These are phyloP conservation scores for Leptographium flavum DNA, from an alignment of 2,329 filamentous ascomycete species.

Conservation along the genomic window DNA sequence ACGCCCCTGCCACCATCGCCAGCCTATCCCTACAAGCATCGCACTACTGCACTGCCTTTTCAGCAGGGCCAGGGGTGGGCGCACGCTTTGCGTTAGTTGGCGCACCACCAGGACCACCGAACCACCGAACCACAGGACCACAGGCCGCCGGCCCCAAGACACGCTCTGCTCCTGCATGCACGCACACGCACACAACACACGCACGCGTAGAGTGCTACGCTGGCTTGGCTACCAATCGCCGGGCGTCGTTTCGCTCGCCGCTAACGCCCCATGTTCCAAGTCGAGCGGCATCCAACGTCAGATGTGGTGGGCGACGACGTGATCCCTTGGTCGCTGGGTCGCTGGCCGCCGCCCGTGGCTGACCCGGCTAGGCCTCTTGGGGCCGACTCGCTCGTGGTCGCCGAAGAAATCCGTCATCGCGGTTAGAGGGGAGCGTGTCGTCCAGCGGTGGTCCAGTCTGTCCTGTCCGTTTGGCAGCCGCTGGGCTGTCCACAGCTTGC, in stretches of 20 bases:
- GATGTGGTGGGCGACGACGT: neutral
- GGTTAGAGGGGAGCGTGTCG: no score
- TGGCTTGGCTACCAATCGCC: conserved; percentile 5
- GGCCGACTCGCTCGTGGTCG: neutral
- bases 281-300: neutral
- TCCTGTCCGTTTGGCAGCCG: no score
- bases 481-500: no score
- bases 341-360: neutral
- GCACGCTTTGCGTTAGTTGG: conserved; percentile 1
- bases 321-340: no score
- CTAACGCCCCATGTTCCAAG: neutral
- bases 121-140: neutral
- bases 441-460: no score
- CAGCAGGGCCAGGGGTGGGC: neutral
- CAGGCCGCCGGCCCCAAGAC: no score
- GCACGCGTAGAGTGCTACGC: neutral
- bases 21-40: neutral
- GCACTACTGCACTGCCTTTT: neutral
- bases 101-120: neutral
- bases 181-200: neutral
- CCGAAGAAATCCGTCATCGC: neutral
- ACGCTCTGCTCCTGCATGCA: conserved; percentile 4
- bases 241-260: neutral
- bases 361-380: neutral
- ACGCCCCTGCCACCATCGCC: neutral